Base-by-base conservation (phyloP, 2,329 filamentous ascomycete genomes). In the Clarireedia paspali region DNA sequence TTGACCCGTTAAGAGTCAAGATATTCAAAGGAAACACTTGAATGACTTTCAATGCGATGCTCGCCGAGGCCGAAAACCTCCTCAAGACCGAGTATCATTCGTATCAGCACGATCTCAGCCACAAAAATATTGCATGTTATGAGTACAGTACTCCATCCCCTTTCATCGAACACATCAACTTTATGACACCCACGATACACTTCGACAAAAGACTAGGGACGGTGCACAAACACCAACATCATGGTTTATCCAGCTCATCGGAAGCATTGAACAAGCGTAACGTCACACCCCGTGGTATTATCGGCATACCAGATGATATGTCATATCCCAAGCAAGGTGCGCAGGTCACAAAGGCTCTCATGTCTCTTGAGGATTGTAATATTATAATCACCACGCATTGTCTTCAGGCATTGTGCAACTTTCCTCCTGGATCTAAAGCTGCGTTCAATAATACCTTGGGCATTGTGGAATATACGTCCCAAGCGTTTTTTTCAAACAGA, bases 331-430 rank as follows among this genome's bases (percentile, higher is more conserved):
- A 66, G 47, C 59, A 64, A 47, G 65, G 65, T 26, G 52, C 59
- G 30, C 47, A 44, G 7, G 49, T 67, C 15, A 44, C 48, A 3
- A 66, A 67, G 52, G 64, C 65, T 12, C 39, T 65, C 27, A 63
- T 65, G 57, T 57, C 59, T 2, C 53, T 65, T 34, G 62, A 62
- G 2, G 64, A 72, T 53, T 85, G 82, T 64, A 75, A 79, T 61
- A 67, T 69, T 14, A 75, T 77, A 63, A 81, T 84, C 60, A 83
- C 80, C 0, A 79, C 80, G 0, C 73, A 74, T 44, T 85, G 82
- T 62, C 72, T 82, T 50, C 74, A 73, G 51, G 77, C 77, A 5
- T 67, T 82, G 23, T 82, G 82, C 62, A 64, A 70, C 3, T 73
- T 75, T 50, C 73, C 78, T 15, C 62, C 70, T 14, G 73, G 72